phyloP scores from a whole-genome alignment of 805 yeast genomes.

The Spathaspora gorwiae region DNA sequence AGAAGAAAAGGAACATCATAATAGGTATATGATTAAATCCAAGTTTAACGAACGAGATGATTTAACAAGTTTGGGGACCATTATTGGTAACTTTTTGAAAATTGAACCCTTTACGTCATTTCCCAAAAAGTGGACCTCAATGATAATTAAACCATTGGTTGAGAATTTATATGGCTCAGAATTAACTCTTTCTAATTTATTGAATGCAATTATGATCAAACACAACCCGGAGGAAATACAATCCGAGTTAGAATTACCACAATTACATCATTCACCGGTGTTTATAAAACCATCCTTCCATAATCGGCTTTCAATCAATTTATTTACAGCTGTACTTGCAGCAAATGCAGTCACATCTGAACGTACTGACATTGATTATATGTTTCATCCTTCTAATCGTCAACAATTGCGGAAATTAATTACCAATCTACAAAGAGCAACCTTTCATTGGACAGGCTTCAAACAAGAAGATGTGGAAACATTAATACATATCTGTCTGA shows the following conservation, averaged over 20 bases:
- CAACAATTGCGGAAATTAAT: conserved; percentile 52
- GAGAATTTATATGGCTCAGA: conserved; percentile 36
- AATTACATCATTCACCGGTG: conserved; percentile 53
- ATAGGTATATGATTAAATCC: conserved; percentile 43
- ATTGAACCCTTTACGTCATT: conserved; percentile 55
- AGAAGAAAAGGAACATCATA: conserved; percentile 13
- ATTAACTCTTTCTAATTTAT: conserved; percentile 35
- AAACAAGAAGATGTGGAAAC: conserved; percentile 53
- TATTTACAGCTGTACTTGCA: conserved; percentile 64
- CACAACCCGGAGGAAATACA: conserved; percentile 55
- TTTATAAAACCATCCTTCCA: conserved; percentile 59
- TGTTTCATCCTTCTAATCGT: conserved; percentile 62
- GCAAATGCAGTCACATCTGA: conserved; percentile 73
- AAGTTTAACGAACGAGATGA: conserved; percentile 52
- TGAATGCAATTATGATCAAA: conserved; percentile 49
- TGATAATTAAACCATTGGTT: conserved; percentile 48
- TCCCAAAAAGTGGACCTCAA: conserved; percentile 43
- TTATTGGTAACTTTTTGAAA: conserved; percentile 50
- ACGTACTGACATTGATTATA: conserved; percentile 60
- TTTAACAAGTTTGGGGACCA: conserved; percentile 46
- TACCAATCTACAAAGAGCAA: conserved; percentile 58
- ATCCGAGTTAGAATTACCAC: conserved; percentile 53
- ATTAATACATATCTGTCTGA: conserved; percentile 45
- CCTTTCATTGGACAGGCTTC: conserved; percentile 76
- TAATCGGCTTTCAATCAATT: conserved; percentile 56